phyloP scores from a whole-genome alignment of 306 rosid species.

The Cucurbita ficifolia region DNA sequence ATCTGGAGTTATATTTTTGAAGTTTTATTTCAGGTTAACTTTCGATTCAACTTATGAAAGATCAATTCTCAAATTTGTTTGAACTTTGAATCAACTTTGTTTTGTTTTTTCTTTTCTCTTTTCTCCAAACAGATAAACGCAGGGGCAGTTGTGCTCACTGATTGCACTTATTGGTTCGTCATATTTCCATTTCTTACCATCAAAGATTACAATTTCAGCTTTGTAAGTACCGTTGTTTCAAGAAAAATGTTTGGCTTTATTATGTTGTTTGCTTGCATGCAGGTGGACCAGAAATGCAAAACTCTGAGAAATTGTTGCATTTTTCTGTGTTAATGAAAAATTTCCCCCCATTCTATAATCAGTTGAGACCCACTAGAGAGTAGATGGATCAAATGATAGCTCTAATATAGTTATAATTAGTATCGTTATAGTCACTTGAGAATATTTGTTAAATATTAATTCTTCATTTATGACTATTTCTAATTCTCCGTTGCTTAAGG shows the following conservation, averaged over 20 bases:
- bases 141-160: slow-evolving; percentile 88
- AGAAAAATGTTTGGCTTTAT: background rate
- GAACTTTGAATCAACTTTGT: background rate
- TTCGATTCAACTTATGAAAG: background rate
- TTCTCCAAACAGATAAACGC: slow-evolving; percentile 59
- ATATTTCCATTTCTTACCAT: slow-evolving; percentile 68
- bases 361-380: background rate
- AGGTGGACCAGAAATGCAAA: background rate
- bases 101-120: background rate
- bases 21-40: slow-evolving; percentile 1
- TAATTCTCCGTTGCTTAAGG: slow-evolving; percentile 7
- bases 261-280: background rate
- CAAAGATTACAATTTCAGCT: slow-evolving; percentile 59
- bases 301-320: background rate
- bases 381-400: background rate
- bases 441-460: background rate
- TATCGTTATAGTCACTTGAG: background rate
- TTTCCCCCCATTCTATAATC: background rate
- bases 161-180: slow-evolving; percentile 78
- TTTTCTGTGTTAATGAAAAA: background rate
- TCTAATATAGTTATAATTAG: background rate
- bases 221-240: slow-evolving; percentile 36
- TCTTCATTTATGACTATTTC: background rate
- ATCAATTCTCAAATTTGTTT: background rate
- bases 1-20: background rate